Evolutionary conservation across 768 basidiomycete species (phyloP).

Genomic region (Pleurotus sapidus): DNA sequence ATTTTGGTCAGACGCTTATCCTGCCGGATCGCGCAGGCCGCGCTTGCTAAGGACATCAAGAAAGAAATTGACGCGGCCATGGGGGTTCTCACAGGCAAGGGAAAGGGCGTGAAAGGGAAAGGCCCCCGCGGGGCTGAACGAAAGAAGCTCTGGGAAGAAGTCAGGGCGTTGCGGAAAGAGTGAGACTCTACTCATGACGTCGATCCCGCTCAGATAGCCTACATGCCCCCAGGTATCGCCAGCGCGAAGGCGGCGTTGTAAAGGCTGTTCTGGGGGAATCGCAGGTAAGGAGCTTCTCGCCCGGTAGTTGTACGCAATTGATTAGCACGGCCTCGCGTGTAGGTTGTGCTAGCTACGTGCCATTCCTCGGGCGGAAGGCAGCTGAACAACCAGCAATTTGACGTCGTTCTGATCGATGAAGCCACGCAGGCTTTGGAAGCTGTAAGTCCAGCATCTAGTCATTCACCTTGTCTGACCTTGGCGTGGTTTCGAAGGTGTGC

Average conservation of each 20-base stretch:
- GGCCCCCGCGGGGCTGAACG: conserved; percentile 68
- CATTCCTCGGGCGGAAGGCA: conserved; percentile 90
- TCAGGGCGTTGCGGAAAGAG: conserved; percentile 89
- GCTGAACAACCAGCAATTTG: conserved; percentile 74
- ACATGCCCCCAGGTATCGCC: conserved; percentile 65
- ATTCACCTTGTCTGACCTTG: not conserved
- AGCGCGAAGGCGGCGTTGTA: conserved; percentile 83
- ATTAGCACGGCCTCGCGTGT: too few species aligned
- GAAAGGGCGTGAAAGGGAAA: conserved; percentile 69
- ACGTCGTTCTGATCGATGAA: conserved; percentile 95
- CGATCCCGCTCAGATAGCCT: conserved; percentile 1
- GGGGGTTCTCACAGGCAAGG: conserved; percentile 64
- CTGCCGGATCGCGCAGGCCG: conserved; percentile 43
- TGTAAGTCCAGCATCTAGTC: conserved; percentile 38
- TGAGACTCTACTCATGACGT: conserved; percentile 32
- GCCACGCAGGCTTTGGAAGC: conserved; percentile 97
- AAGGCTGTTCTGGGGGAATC: conserved; percentile 77
- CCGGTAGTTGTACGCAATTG: too few species aligned
- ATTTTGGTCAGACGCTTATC: too few species aligned
- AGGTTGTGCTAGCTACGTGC: conserved; percentile 92
- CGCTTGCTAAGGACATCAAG: conserved; percentile 86
- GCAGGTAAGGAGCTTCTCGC: conserved; percentile 41
- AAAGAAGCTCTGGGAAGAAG: conserved; percentile 84
- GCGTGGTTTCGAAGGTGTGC: conserved; percentile 54
- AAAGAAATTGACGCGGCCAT: conserved; percentile 75